phyloP scores from a whole-genome alignment of 2,329 filamentous ascomycete genomes.

The Capronia epimyces region DNA sequence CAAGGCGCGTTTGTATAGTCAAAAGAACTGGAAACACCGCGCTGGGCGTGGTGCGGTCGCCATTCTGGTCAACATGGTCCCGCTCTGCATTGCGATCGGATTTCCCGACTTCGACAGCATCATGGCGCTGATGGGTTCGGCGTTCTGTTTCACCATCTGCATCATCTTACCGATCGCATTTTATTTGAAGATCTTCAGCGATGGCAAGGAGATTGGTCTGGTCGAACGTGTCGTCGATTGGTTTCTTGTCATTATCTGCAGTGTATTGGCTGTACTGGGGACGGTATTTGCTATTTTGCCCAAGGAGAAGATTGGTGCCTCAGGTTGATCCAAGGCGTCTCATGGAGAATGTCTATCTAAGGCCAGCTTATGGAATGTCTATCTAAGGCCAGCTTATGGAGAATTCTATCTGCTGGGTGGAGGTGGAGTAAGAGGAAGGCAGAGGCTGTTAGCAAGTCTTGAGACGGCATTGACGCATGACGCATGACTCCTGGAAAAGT shows the following conservation, averaged over 20 bases:
- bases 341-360: no score
- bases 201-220: slow-evolving; percentile 61
- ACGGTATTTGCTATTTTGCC: slow-evolving; percentile 87
- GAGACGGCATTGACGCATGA: no score
- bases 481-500: no score
- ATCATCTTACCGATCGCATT: slow-evolving; percentile 85
- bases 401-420: no score
- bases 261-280: slow-evolving; percentile 65
- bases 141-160: slow-evolving; percentile 89
- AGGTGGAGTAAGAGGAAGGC: no score
- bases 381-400: no score
- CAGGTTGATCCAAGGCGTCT: no score
- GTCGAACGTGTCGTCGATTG: slow-evolving; percentile 63
- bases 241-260: slow-evolving; percentile 63
- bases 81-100: slow-evolving; percentile 68
- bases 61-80: slow-evolving; percentile 61
- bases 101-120: slow-evolving; percentile 81
- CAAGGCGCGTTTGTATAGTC: slow-evolving; percentile 28
- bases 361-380: no score
- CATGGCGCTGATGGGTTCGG: slow-evolving; percentile 84
- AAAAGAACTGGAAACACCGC: slow-evolving; percentile 51
- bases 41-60: slow-evolving; percentile 58
- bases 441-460: no score
- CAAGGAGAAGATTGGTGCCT: slow-evolving; percentile 60
- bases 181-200: slow-evolving; percentile 81